These are phyloP conservation scores for Xylaria sp. DNA, from an alignment of 2,329 filamentous ascomycete genomes.

Conservation along the genomic window DNA sequence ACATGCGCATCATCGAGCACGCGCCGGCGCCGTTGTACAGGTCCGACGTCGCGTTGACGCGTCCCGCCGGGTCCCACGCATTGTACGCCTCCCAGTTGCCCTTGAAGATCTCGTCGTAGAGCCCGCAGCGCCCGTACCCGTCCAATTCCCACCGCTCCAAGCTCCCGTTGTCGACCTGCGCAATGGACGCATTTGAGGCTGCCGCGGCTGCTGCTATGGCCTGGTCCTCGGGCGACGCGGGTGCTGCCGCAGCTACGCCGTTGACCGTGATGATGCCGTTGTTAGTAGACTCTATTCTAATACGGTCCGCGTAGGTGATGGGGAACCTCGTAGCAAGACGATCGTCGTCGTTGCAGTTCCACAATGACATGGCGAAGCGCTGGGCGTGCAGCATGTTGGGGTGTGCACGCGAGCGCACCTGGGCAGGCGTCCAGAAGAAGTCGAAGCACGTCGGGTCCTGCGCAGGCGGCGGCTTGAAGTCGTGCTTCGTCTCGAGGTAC, in stretches of 20 bases:
- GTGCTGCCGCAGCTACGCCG: constrained; percentile 44
- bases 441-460: constrained; percentile 77
- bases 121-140: constrained; percentile 71
- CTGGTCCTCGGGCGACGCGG: constrained; percentile 47
- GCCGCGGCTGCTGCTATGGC: constrained; percentile 49
- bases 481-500: constrained; percentile 65
- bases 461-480: constrained; percentile 65
- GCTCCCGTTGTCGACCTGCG: constrained; percentile 77
- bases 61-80: constrained; percentile 65
- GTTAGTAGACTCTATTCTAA: constrained; percentile 70
- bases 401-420: constrained; percentile 74
- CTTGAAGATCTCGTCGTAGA: constrained; percentile 65
- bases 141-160: constrained; percentile 77
- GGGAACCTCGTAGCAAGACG: constrained; percentile 70
- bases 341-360: constrained; percentile 67
- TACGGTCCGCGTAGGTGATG: constrained; percentile 74
- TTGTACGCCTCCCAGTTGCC: constrained; percentile 68
- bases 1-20: constrained; percentile 69
- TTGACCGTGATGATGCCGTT: constrained; percentile 50
- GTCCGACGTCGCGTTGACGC: constrained; percentile 64
- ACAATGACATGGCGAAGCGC: constrained; percentile 73
- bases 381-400: constrained; percentile 72
- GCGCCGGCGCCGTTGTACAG: constrained; percentile 68
- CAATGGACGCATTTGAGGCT: constrained; percentile 64
- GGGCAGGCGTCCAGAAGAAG: constrained; percentile 78